A percentile compares a stretch with the other conserved stretches of the same genome.
phyloP scores from a whole-genome alignment of 345 rosid species.

The Mercurialis annua region DNA sequence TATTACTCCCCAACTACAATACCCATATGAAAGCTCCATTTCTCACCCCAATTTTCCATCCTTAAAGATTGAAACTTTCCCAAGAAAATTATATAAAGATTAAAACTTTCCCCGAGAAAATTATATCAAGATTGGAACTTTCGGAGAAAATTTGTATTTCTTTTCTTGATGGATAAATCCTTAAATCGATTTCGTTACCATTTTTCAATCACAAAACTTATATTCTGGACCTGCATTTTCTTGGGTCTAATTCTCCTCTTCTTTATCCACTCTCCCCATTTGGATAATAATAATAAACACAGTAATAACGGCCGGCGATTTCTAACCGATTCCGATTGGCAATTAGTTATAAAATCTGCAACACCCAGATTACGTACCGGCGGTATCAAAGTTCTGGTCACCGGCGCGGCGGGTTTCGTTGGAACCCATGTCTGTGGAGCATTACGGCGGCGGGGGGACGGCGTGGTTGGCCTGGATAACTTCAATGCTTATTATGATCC shows the following conservation, averaged over 20 bases:
- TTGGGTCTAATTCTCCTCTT: slow-evolving; percentile 21
- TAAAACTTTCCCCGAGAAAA: slow-evolving; percentile 2
- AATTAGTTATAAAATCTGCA: slow-evolving; percentile 37
- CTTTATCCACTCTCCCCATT: slow-evolving; percentile 16
- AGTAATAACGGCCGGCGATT: slow-evolving; percentile 27
- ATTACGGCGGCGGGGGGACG: slow-evolving; percentile 46
- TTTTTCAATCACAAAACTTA: slow-evolving; percentile 19
- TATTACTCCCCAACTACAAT: neutral
- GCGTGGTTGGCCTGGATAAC: slow-evolving; percentile 50
- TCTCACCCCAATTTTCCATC: neutral
- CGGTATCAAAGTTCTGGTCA: slow-evolving; percentile 43
- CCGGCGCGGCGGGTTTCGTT: slow-evolving; percentile 61
- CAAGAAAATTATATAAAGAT: neutral
- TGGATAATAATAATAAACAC: slow-evolving; percentile 21
- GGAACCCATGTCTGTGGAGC: slow-evolving; percentile 52
- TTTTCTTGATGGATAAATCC: slow-evolving; percentile 29
- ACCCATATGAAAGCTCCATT: neutral
- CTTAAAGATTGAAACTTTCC: neutral
- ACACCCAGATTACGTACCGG: slow-evolving; percentile 28
- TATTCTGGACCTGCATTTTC: slow-evolving; percentile 29
- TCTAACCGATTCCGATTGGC: slow-evolving; percentile 40
- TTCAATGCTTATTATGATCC: slow-evolving; percentile 53
- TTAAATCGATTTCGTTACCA: slow-evolving; percentile 21
- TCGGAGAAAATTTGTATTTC: neutral
- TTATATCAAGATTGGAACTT: neutral